Evolutionary conservation across 2,329 filamentous ascomycete genomes (phyloP), one percentile per base, ranked within the genome.

Genomic region (Penicillium hesseltinei): DNA sequence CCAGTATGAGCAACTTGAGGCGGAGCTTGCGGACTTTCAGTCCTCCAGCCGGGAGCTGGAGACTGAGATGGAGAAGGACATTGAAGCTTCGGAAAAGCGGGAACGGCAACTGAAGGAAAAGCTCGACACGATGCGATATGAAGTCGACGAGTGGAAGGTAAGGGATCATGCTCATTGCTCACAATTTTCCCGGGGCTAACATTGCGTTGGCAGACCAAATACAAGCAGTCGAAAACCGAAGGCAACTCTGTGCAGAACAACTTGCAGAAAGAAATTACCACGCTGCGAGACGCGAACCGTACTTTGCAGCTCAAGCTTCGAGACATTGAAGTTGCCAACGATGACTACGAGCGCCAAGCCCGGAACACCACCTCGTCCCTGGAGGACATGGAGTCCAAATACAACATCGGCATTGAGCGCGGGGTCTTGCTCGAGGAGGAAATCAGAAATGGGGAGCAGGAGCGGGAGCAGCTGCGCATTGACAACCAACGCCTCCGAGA

Each of bases 81-180:
- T 99, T 56, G 93, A 97, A 69, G 89, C 91, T 44, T 92, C 92
- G 44, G 94, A 99, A 81, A 96, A 96, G 80, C 86, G 92, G 68
- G 93, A 97, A 78, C 85, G 92, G 62, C 81, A 87, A 63, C 77
- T 97, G 66, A 88, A 92, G 73, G 89, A 96, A 74, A 96, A 93
- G 79, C 89, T 91, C 0, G 93, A 97, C 75, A 84, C 82, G 38
- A 76, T 96, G 62, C 86, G 84, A 49, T 99, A 91, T 71, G 92
- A 97, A 75, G 92, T 94, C 0, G 92, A 97, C 57, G 94, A 99
- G 77, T 99, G 94, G 94, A 97, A 97, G 87, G 92, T 93, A 80
- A 75, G 64, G 45, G 17, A 31, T 44, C 15, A 8, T 45, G 39
- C 47, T 39, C n/a, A 53, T 43, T 42, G 43, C 21, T 11, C 42